Evolutionary conservation across 2,329 filamentous ascomycete genomes (phyloP).

Genomic region (Gaeumannomyces tritici): DNA sequence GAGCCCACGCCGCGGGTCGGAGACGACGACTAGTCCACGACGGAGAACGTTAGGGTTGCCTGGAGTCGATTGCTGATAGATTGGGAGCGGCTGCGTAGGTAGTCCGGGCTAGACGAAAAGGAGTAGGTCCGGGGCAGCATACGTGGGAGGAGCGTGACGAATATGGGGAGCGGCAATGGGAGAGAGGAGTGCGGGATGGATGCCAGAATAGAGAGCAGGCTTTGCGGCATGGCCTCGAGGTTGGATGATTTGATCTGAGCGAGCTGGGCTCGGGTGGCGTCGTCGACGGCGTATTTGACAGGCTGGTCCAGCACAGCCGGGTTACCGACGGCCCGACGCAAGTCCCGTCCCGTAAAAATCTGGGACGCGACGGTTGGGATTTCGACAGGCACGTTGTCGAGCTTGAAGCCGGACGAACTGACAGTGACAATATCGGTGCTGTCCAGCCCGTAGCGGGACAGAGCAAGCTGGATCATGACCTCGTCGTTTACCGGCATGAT

Average conservation of each 20-base stretch:
- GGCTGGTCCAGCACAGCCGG: slow-evolving; percentile 6
- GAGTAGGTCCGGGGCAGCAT: slow-evolving; percentile 32
- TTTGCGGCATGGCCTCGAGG: slow-evolving; percentile 30
- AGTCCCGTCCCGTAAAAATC: neutral
- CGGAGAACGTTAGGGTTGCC: slow-evolving; percentile 40
- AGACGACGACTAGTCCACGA: slow-evolving; percentile 35
- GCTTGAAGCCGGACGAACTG: slow-evolving; percentile 13
- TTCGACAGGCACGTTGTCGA: slow-evolving; percentile 13
- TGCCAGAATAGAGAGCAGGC: slow-evolving; percentile 45
- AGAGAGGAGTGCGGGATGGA: slow-evolving; percentile 30
- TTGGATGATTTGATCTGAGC: slow-evolving; percentile 17
- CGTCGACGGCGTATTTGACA: slow-evolving; percentile 10
- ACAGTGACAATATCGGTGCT: slow-evolving; percentile 28
- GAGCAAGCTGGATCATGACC: slow-evolving; percentile 8
- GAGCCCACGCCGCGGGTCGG: slow-evolving; percentile 33
- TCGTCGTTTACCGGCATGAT: slow-evolving; percentile 27
- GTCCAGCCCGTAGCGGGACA: slow-evolving; percentile 39
- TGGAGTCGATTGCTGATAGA: neutral
- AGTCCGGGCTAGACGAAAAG: slow-evolving; percentile 46
- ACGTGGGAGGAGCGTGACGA: slow-evolving; percentile 45
- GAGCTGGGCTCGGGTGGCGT: slow-evolving; percentile 7
- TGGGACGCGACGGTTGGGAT: slow-evolving; percentile 9
- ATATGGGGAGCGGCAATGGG: slow-evolving; percentile 39
- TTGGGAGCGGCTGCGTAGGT: slow-evolving; percentile 22
- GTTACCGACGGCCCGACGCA: neutral